These are phyloP conservation scores for Penicillium sumatraense DNA, from an alignment of 2,329 filamentous ascomycete genomes.

Conservation along the genomic window DNA sequence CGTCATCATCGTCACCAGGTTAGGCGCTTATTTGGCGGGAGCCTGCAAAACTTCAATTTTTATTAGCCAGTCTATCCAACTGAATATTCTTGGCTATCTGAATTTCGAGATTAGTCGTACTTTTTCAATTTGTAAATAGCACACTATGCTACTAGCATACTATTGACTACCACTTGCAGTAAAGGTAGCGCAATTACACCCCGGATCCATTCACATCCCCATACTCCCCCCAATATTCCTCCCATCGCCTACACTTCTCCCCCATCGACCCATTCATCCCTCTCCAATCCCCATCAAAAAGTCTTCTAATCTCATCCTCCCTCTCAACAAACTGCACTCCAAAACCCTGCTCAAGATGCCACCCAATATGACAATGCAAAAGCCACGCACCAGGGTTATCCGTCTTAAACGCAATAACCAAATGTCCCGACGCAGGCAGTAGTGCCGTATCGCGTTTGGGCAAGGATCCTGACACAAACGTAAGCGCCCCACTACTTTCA, in stretches of 20 bases:
- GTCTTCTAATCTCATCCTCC: background rate
- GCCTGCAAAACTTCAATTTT: too few relatives aligned
- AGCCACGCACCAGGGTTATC: conserved; percentile 21
- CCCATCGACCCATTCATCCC: background rate
- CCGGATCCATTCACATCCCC: conserved; percentile 1
- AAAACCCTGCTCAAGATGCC: conserved; percentile 17
- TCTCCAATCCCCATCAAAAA: background rate
- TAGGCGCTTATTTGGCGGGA: too few relatives aligned
- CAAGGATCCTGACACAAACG: background rate
- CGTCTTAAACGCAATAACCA: conserved; percentile 6
- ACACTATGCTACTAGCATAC: too few relatives aligned
- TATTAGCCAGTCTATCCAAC: too few relatives aligned
- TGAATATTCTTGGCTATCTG: too few relatives aligned
- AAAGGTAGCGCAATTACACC: background rate
- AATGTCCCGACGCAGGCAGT: conserved; percentile 1
- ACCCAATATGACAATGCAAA: conserved; percentile 19
- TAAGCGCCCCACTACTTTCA: background rate
- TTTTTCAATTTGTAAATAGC: too few relatives aligned
- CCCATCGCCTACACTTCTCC: background rate
- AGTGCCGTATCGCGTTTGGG: conserved; percentile 10
- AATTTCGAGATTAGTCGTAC: too few relatives aligned
- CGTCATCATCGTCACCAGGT: too few relatives aligned
- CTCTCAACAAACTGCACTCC: conserved; percentile 15
- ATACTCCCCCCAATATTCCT: background rate
- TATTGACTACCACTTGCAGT: too few relatives aligned